phyloP scores from a whole-genome alignment of 83 land plant genomes.

The Larix sibirica region DNA sequence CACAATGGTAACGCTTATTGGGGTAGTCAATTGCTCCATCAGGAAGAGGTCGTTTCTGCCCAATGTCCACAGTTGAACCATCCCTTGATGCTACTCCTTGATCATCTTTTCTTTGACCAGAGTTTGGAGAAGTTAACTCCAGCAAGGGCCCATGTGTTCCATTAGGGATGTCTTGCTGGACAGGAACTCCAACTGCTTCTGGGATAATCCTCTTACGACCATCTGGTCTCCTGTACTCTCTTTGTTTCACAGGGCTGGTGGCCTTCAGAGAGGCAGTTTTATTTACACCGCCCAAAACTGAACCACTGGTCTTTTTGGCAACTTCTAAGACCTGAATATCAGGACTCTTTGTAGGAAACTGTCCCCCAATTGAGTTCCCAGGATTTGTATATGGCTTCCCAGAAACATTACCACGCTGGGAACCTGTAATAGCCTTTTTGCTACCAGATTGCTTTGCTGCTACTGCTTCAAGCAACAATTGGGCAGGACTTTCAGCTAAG shows the following conservation, averaged over 20 bases:
- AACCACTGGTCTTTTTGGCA: constrained; percentile 36
- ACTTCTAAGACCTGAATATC: constrained; percentile 29
- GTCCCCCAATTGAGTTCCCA: constrained; percentile 5
- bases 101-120: constrained; percentile 28
- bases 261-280: constrained; percentile 38
- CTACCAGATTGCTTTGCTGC: constrained; percentile 51
- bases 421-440: constrained; percentile 40
- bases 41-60: constrained; percentile 22
- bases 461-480: constrained; percentile 69
- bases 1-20: constrained; percentile 18
- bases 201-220: constrained; percentile 96
- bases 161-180: constrained; percentile 37
- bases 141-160: constrained; percentile 18
- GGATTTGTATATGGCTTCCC: constrained; percentile 31
- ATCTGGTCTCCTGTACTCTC: constrained; percentile 91
- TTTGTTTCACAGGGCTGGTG: constrained; percentile 86
- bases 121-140: constrained; percentile 31
- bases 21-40: constrained; percentile 16
- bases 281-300: constrained; percentile 30
- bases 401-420: constrained; percentile 25
- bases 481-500: constrained; percentile 72
- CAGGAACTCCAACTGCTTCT: constrained; percentile 81
- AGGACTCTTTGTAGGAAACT: constrained; percentile 20
- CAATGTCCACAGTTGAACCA: constrained; percentile 20
- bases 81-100: constrained; percentile 25